Percentiles rank a stretch among this genome's conserved stretches.
Conservation (phyloP, 169 alveolate genomes). For the Plasmodium malariae region DNA sequence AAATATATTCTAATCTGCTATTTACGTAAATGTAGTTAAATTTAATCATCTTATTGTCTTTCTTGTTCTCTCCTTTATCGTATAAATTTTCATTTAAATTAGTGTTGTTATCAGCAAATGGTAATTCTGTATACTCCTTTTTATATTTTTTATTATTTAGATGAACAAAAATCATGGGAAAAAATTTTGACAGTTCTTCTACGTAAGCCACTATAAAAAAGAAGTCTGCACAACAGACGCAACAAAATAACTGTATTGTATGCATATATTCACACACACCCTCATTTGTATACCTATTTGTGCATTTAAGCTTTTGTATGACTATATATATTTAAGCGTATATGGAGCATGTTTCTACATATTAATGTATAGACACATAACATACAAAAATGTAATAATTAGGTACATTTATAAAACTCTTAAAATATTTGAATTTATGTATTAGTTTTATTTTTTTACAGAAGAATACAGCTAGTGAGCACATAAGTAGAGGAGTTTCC, state of each 20-base stretch:
- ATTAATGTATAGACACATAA: too few relatives aligned
- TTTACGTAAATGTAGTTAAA: constrained; percentile 36
- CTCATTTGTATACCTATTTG: not conserved
- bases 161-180: constrained; percentile 44
- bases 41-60: constrained; percentile 2
- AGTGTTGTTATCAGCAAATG: constrained; percentile 16
- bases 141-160: constrained; percentile 1
- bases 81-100: constrained; percentile 7
- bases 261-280: not conserved
- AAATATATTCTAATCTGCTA: constrained; percentile 52
- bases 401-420: too few relatives aligned
- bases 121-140: constrained; percentile 46
- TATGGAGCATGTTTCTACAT: too few relatives aligned
- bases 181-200: constrained; percentile 59
- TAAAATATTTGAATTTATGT: too few relatives aligned
- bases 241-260: not conserved
- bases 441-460: constrained; percentile 46
- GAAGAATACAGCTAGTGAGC: constrained; percentile 44
- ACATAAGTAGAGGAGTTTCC: constrained; percentile 7
- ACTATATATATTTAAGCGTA: too few relatives aligned
- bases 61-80: constrained; percentile 20
- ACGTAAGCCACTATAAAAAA: constrained; percentile 71
- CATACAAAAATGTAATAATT: too few relatives aligned
- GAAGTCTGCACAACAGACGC: constrained; percentile 22
- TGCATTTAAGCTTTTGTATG: too few relatives aligned